Percentiles rank a stretch among this genome's conserved stretches.
Conservation (phyloP, 805 yeast genomes). For the Kuraishia floccosa region DNA sequence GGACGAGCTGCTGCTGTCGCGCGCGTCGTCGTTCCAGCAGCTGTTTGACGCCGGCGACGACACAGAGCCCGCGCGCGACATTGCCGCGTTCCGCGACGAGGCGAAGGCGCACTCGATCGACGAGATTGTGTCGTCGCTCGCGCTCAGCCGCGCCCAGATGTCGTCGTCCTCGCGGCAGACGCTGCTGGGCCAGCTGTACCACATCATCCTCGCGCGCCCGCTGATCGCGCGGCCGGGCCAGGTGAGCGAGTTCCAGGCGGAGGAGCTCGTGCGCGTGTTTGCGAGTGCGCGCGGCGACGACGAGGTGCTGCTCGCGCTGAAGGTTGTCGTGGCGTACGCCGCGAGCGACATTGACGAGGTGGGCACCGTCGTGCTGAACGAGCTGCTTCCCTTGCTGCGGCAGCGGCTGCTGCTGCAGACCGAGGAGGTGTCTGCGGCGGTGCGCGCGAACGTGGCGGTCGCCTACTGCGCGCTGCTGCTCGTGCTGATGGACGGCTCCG, state of each 20-base stretch:
- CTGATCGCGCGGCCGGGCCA: constrained; percentile 7
- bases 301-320: constrained; percentile 11
- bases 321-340: constrained; percentile 28
- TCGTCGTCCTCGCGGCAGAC: constrained; percentile 35
- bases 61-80: neutral
- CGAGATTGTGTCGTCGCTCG: constrained; percentile 32
- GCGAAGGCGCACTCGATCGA: constrained; percentile 20
- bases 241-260: constrained; percentile 2
- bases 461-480: constrained; percentile 21
- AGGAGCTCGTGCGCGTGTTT: constrained; percentile 17
- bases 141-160: constrained; percentile 28
- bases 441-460: constrained; percentile 10
- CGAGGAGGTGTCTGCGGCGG: constrained; percentile 5
- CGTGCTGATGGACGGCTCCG: constrained; percentile 34
- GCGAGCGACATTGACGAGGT: constrained; percentile 42
- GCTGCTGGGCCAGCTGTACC: constrained; percentile 37
- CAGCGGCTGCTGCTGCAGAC: constrained; percentile 6
- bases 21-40: constrained; percentile 1
- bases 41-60: neutral
- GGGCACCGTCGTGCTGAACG: constrained; percentile 20
- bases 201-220: constrained; percentile 31
- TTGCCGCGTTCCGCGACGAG: neutral
- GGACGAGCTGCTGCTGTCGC: constrained; percentile 10
- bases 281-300: constrained; percentile 7
- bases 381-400: constrained; percentile 16